phyloP scores from a whole-genome alignment of 257 asterid species.

The Solanum raphanifolium region DNA sequence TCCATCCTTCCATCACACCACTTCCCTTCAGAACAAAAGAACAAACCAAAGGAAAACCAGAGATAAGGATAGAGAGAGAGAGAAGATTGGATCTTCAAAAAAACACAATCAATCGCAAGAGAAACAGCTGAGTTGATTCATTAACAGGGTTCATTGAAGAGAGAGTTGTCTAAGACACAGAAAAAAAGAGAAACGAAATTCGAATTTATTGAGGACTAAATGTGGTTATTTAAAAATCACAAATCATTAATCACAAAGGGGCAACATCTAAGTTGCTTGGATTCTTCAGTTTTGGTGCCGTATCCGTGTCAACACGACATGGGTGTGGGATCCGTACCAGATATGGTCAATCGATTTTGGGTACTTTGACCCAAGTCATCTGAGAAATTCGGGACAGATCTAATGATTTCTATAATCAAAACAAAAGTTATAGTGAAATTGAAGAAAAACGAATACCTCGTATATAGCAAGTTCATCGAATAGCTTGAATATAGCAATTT shows the following conservation, averaged over 20 bases:
- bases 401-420: background rate
- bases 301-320: background rate
- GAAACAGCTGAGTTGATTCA: background rate
- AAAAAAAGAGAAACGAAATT: background rate
- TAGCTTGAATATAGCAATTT: background rate
- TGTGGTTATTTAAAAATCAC: background rate
- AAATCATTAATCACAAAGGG: background rate
- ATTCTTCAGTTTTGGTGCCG: background rate
- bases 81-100: background rate
- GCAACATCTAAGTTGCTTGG: background rate
- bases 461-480: background rate
- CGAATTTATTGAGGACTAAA: background rate
- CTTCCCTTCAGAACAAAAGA: background rate
- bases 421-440: background rate
- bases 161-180: background rate
- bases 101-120: background rate
- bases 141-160: background rate
- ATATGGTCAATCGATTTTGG: background rate
- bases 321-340: background rate
- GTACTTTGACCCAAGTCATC: background rate
- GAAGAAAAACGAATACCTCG: background rate
- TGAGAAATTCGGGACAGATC: background rate
- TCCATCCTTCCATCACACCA: background rate
- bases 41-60: background rate
- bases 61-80: background rate